Evolutionary conservation across 805 yeast species (phyloP).

Genomic region (Candida awuae): DNA sequence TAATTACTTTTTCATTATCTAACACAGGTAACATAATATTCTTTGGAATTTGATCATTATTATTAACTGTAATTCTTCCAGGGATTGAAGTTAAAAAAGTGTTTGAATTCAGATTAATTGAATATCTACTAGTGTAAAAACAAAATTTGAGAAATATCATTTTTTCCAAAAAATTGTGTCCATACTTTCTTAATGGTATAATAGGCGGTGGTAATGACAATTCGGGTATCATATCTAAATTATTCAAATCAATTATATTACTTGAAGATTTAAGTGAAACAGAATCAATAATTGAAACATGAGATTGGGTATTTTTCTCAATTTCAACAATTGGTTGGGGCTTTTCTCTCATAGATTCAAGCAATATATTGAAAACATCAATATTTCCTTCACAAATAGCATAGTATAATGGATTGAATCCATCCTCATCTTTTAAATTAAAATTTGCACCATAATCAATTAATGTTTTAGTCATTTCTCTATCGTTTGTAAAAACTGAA

Average conservation of each 20-base stretch:
- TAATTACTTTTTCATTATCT: constrained; percentile 53
- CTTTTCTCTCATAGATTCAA: constrained; percentile 24
- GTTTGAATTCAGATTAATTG: constrained; percentile 38
- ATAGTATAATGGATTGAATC: constrained; percentile 72
- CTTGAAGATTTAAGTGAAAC: constrained; percentile 8
- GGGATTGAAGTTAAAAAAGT: constrained; percentile 46
- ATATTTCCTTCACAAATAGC: constrained; percentile 94
- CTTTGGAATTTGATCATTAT: constrained; percentile 80
- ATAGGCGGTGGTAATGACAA: constrained; percentile 93
- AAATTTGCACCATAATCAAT: constrained; percentile 68
- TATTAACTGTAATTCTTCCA: constrained; percentile 75
- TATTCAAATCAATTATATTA: constrained; percentile 21
- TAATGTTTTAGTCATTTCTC: constrained; percentile 58
- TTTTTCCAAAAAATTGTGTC: constrained; percentile 90
- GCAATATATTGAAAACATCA: constrained; percentile 63
- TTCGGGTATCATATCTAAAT: constrained; percentile 77
- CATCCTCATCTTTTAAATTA: constrained; percentile 65
- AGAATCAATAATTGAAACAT: constrained; percentile 1
- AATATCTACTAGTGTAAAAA: constrained; percentile 44
- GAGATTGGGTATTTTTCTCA: background rate
- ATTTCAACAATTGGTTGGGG: background rate
- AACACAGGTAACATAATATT: constrained; percentile 73
- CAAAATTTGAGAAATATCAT: constrained; percentile 75
- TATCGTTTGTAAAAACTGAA: constrained; percentile 80
- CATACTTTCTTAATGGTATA: constrained; percentile 86